Percentiles rank a stretch among this genome's conserved stretches.
Conservation (phyloP, 768 basidiomycete genomes). For the Leucosporidium yakuticum region DNA sequence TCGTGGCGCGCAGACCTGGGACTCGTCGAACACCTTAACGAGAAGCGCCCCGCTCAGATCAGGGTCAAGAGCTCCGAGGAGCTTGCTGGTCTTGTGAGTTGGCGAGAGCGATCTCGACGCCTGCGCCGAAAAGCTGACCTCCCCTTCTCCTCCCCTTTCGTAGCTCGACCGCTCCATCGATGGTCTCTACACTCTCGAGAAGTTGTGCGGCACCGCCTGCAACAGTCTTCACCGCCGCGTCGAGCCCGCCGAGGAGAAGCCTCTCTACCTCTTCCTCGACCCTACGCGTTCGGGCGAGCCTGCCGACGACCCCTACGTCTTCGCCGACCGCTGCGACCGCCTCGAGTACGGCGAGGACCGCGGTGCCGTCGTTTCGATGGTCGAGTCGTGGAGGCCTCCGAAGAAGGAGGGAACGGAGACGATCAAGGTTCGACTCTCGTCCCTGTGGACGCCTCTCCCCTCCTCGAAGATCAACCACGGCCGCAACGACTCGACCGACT, state of each 20-base stretch:
- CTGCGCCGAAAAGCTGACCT: not conserved
- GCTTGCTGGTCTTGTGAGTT: conserved; percentile 7
- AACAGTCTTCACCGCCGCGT: conserved; percentile 67
- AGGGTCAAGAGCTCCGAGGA: conserved; percentile 52
- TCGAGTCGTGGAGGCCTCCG: conserved; percentile 67
- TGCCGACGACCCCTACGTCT: conserved; percentile 72
- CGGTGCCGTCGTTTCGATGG: conserved; percentile 66
- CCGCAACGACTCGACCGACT: not conserved
- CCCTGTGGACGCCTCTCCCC: conserved; percentile 12
- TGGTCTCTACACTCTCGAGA: conserved; percentile 69
- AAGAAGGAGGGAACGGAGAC: not conserved
- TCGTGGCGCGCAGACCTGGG: conserved; percentile 82
- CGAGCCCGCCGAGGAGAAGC: conserved; percentile 47
- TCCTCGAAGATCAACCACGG: conserved; percentile 32
- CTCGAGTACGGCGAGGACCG: conserved; percentile 76
- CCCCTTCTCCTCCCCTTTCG: not conserved
- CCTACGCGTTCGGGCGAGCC: conserved; percentile 71
- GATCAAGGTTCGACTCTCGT: not conserved
- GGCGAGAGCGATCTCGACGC: no score
- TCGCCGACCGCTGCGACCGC: conserved; percentile 69
- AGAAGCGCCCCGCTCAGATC: conserved; percentile 61
- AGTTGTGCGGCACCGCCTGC: conserved; percentile 84
- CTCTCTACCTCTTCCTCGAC: conserved; percentile 65
- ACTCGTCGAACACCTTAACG: conserved; percentile 58
- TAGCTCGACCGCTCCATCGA: conserved; percentile 71